These are phyloP conservation scores for Hygrophorus pudorinus DNA, from an alignment of 768 basidiomycete genomes.

Conservation along the genomic window DNA sequence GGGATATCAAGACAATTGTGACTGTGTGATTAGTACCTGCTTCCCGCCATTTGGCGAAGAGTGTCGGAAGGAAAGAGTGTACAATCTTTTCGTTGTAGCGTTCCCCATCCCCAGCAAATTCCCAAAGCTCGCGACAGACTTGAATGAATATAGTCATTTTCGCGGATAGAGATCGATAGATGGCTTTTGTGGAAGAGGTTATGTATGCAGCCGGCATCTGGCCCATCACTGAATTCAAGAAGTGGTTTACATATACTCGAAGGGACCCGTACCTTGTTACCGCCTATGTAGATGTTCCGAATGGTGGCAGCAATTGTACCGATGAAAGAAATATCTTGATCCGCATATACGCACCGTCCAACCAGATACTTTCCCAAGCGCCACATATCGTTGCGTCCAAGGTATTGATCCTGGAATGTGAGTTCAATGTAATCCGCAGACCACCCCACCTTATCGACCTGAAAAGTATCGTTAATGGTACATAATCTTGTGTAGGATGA, in stretches of 20 bases:
- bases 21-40: slow-evolving; percentile 86
- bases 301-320: slow-evolving; percentile 79
- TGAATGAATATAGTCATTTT: slow-evolving; percentile 93
- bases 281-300: slow-evolving; percentile 62
- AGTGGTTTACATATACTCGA: slow-evolving; percentile 2
- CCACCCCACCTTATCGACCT: slow-evolving; percentile 60
- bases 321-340: slow-evolving; percentile 80
- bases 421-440: slow-evolving; percentile 80
- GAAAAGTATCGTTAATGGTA: slow-evolving; percentile 9
- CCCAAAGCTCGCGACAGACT: slow-evolving; percentile 93
- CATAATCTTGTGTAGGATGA: background rate
- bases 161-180: slow-evolving; percentile 86
- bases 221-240: background rate
- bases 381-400: slow-evolving; percentile 98
- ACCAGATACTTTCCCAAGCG: slow-evolving; percentile 74
- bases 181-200: slow-evolving; percentile 73
- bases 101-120: slow-evolving; percentile 94
- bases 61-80: slow-evolving; percentile 87
- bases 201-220: slow-evolving; percentile 79
- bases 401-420: slow-evolving; percentile 89
- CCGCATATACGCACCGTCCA: slow-evolving; percentile 70
- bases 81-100: slow-evolving; percentile 96
- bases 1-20: slow-evolving; percentile 88
- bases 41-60: slow-evolving; percentile 79
- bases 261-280: slow-evolving; percentile 41